These are phyloP conservation scores for Manihot esculenta DNA, from an alignment of 441 rosid species.

Conservation along the genomic window DNA sequence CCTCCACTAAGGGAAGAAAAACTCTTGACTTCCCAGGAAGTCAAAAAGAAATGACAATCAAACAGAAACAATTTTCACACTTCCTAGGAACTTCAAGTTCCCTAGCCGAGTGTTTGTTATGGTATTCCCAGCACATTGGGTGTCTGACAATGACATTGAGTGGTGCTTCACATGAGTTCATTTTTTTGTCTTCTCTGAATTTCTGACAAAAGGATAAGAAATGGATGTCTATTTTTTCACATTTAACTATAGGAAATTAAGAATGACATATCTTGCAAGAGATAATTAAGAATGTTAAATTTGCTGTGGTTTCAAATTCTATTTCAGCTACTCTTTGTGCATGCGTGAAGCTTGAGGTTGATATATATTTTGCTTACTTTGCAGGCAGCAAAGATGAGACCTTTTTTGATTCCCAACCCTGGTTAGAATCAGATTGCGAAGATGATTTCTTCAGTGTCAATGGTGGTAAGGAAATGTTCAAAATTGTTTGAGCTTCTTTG, in stretches of 20 bases:
- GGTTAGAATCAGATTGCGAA: conserved; percentile 79
- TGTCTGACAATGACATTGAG: background rate
- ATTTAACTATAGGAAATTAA: background rate
- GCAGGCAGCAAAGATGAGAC: conserved; percentile 88
- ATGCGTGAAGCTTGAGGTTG: background rate
- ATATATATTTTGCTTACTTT: conserved; percentile 7
- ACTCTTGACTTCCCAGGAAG: too few relatives aligned
- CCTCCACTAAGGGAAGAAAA: too few relatives aligned
- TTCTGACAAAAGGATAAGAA: conserved; percentile 1
- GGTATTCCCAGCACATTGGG: background rate
- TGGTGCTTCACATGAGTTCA: background rate
- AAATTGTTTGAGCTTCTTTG: background rate
- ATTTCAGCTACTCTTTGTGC: background rate
- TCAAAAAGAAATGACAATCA: too few relatives aligned
- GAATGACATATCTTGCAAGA: background rate
- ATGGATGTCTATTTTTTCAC: conserved; percentile 4
- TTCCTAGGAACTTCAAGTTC: too few relatives aligned
- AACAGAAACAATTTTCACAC: too few relatives aligned
- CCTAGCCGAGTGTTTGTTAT: too few relatives aligned
- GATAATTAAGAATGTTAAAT: background rate
- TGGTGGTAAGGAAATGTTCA: conserved; percentile 61
- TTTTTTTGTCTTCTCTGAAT: background rate
- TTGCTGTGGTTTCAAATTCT: background rate
- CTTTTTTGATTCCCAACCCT: conserved; percentile 81
- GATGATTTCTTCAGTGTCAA: conserved; percentile 88